Percentiles rank a stretch among this genome's conserved stretches.
Conservation (phyloP, 768 basidiomycete genomes). For the Cytidiella melzeri region DNA sequence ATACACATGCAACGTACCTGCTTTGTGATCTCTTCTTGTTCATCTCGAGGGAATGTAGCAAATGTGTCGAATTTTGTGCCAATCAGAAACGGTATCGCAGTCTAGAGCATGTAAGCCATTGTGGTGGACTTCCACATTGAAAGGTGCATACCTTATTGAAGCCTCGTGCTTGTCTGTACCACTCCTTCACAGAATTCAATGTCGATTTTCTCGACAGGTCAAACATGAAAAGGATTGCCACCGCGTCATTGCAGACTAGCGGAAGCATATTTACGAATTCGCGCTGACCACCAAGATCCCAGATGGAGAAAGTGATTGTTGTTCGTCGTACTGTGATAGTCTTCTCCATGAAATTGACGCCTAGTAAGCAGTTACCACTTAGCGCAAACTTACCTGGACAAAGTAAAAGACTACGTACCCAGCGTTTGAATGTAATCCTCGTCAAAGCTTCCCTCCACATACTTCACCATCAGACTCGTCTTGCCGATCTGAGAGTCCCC, state of each 20-base stretch:
- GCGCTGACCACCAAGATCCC: conserved; percentile 95
- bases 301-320: conserved; percentile 99
- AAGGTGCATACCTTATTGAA: conserved; percentile 84
- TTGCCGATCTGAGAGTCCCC: conserved; percentile 99
- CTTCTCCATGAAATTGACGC: conserved; percentile 99
- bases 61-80: conserved; percentile 99
- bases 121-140: too few relatives aligned
- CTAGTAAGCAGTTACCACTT: conserved; percentile 33
- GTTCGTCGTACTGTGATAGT: conserved; percentile 97
- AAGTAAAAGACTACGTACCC: conserved; percentile 61
- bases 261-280: conserved; percentile 99
- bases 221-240: conserved; percentile 99
- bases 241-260: conserved; percentile 98
- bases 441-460: conserved; percentile 97
- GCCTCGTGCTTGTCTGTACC: conserved; percentile 98
- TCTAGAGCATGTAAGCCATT: conserved; percentile 40
- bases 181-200: conserved; percentile 97
- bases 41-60: conserved; percentile 90
- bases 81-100: conserved; percentile 96
- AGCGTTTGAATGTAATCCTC: conserved; percentile 99
- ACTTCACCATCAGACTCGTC: conserved; percentile 99
- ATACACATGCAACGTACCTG: conserved; percentile 49
- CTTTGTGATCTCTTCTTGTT: conserved; percentile 99
- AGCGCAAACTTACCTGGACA: too few relatives aligned
- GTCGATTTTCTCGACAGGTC: conserved; percentile 97